These are phyloP conservation scores for Jasminum sambac DNA, from an alignment of 257 asterid species.

Conservation along the genomic window DNA sequence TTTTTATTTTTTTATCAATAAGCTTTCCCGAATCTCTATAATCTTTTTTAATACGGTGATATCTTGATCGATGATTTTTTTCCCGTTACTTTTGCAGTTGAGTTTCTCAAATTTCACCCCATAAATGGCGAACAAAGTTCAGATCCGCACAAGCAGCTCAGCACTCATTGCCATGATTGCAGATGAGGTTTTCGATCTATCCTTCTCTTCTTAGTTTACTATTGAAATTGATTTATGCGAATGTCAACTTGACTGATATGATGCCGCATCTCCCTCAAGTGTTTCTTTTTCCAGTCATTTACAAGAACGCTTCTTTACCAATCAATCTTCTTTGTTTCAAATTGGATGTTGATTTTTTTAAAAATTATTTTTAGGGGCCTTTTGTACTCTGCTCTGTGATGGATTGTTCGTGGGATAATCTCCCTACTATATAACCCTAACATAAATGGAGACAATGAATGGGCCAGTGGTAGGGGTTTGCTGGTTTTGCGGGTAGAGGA, in stretches of 20 bases:
- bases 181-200: slow-evolving; percentile 66
- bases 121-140: slow-evolving; percentile 81
- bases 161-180: slow-evolving; percentile 94
- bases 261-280: neutral
- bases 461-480: neutral
- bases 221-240: neutral
- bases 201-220: neutral
- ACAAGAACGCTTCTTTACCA: neutral
- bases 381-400: neutral
- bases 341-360: neutral
- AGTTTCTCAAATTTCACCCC: neutral
- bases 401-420: neutral
- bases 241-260: neutral
- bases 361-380: no score
- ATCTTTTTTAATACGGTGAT: neutral
- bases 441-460: neutral
- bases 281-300: neutral
- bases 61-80: neutral
- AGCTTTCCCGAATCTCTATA: neutral
- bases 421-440: neutral
- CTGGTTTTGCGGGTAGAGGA: neutral
- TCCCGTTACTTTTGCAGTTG: slow-evolving; percentile 13
- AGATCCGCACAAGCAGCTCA: slow-evolving; percentile 73
- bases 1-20: no score
- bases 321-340: neutral